These are phyloP conservation scores for Musa acuminata DNA, from an alignment of 176 grass and related monocot genomes.

Conservation along the genomic window DNA sequence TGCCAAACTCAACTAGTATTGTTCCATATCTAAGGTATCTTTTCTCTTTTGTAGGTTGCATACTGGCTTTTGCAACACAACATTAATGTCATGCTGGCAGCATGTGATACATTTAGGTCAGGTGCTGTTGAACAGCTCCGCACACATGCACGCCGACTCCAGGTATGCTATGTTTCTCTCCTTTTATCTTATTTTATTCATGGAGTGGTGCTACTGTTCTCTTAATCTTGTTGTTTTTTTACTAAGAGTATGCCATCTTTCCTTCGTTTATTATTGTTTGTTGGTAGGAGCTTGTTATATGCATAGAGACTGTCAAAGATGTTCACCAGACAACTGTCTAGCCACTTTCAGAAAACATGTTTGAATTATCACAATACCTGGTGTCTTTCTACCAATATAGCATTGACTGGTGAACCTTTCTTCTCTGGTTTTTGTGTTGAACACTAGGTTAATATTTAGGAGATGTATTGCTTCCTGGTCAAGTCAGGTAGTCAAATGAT, in stretches of 20 bases:
- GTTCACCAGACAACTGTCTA: too few relatives aligned
- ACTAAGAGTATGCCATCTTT: too few relatives aligned
- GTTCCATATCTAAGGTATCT: neutral
- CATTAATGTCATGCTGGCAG: slow-evolving; percentile 76
- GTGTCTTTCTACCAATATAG: neutral
- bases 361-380: neutral
- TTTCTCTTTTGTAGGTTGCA: slow-evolving; percentile 44
- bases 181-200: too few relatives aligned
- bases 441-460: too few relatives aligned
- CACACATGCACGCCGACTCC: slow-evolving; percentile 52
- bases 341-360: neutral
- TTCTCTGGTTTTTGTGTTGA: too few relatives aligned
- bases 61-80: slow-evolving; percentile 97
- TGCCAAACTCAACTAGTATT: neutral
- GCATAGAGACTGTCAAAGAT: neutral
- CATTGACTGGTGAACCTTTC: neutral
- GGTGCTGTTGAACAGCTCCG: slow-evolving; percentile 55
- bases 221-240: too few relatives aligned
- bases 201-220: too few relatives aligned
- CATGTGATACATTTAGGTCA: slow-evolving; percentile 88
- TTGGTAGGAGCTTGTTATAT: too few relatives aligned
- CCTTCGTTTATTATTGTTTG: too few relatives aligned
- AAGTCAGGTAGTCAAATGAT: neutral
- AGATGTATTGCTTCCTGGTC: too few relatives aligned
- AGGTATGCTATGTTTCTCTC: slow-evolving; percentile 24